Evolutionary conservation across 345 rosid species (phyloP).

Genomic region (Trapa bicornis): DNA sequence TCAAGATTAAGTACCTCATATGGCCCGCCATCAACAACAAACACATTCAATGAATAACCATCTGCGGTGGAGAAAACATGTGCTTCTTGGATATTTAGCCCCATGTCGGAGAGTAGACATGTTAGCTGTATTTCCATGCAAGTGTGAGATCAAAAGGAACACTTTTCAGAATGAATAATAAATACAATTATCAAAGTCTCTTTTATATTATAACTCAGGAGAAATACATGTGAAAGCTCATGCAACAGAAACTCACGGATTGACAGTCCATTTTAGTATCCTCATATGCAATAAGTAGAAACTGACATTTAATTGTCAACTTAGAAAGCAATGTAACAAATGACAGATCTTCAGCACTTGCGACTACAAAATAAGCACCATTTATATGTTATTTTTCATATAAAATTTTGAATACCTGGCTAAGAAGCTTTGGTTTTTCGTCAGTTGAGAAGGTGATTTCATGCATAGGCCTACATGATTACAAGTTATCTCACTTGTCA

Average conservation of each 20-base stretch:
- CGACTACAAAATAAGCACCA: background rate
- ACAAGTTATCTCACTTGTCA: background rate
- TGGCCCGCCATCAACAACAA: constrained; percentile 53
- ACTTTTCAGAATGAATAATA: background rate
- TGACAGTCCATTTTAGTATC: background rate
- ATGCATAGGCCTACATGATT: background rate
- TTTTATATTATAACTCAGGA: no score
- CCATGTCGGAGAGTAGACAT: constrained; percentile 45
- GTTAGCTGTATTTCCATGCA: constrained; percentile 40
- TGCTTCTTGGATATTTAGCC: constrained; percentile 64
- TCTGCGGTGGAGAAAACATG: constrained; percentile 61
- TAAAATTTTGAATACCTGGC: constrained; percentile 3
- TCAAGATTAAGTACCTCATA: constrained; percentile 28
- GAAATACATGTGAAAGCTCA: no score
- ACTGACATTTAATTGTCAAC: background rate
- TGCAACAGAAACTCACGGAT: background rate
- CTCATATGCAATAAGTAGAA: background rate
- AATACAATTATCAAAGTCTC: background rate
- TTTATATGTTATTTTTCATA: no score
- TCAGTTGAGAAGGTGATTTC: background rate
- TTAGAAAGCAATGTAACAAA: background rate
- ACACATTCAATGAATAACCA: constrained; percentile 66
- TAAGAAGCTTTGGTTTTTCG: background rate
- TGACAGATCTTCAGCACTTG: background rate
- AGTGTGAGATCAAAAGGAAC: constrained; percentile 1